Evolutionary conservation across 1,139 yeast species (phyloP).

Genomic region (Hansenula lynferdii): DNA sequence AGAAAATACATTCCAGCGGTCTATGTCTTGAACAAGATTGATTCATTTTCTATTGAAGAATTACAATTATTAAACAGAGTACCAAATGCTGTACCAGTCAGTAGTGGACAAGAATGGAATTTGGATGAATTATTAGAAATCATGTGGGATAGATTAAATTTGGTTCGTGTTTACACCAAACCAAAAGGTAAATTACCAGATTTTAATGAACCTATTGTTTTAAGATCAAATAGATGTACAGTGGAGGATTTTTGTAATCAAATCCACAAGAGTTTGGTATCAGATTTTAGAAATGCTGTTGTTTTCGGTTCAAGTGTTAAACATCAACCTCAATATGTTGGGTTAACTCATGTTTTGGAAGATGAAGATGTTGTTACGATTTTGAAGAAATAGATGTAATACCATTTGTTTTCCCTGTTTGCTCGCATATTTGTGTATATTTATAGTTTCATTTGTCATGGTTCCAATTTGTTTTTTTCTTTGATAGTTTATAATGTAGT

Average conservation of each 20-base stretch:
- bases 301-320: slow-evolving; percentile 92
- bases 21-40: slow-evolving; percentile 92
- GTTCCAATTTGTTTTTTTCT: neutral
- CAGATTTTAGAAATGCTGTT: slow-evolving; percentile 86
- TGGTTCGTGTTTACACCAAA: slow-evolving; percentile 94
- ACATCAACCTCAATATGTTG: slow-evolving; percentile 98
- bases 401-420: no score
- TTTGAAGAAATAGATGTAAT: slow-evolving; percentile 49
- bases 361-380: slow-evolving; percentile 98
- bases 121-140: slow-evolving; percentile 87
- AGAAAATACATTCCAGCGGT: slow-evolving; percentile 94
- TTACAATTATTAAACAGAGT: slow-evolving; percentile 83
- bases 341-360: slow-evolving; percentile 71
- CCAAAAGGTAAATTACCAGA: slow-evolving; percentile 96
- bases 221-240: slow-evolving; percentile 74
- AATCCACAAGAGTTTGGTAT: slow-evolving; percentile 90
- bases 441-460: neutral
- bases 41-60: slow-evolving; percentile 90
- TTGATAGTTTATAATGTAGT: neutral
- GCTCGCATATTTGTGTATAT: no score
- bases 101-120: slow-evolving; percentile 96
- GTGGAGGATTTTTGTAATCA: slow-evolving; percentile 96
- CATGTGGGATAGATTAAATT: slow-evolving; percentile 89
- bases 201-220: slow-evolving; percentile 89
- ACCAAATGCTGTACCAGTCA: slow-evolving; percentile 95